Percentiles rank a stretch among this genome's conserved stretches.
These are phyloP conservation scores for Oryza nivara DNA, from an alignment of 176 grass and related monocot species.

Conservation along the genomic window DNA sequence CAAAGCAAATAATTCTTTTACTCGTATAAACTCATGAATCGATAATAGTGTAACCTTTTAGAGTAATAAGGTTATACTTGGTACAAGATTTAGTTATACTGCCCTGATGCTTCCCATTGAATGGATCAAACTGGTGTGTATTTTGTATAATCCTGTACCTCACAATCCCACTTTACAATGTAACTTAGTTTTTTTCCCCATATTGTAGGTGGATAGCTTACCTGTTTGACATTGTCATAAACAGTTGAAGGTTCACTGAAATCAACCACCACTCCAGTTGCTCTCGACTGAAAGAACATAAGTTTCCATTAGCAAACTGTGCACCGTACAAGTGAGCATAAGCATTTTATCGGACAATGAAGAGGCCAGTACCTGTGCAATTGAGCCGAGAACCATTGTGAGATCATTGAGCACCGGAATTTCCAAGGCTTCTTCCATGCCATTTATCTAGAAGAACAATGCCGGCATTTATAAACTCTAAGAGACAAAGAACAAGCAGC, in stretches of 20 bases:
- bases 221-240: conserved; percentile 95
- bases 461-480: background rate
- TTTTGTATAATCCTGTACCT: background rate
- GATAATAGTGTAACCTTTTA: background rate
- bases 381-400: conserved; percentile 94
- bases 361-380: conserved; percentile 50
- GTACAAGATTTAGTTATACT: background rate
- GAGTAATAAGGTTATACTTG: background rate
- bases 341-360: background rate
- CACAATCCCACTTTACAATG: conserved; percentile 21
- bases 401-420: conserved; percentile 86
- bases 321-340: background rate
- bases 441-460: conserved; percentile 54
- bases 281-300: conserved; percentile 56
- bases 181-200: conserved; percentile 23
- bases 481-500: background rate
- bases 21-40: background rate
- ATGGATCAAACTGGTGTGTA: background rate
- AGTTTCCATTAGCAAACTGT: conserved; percentile 5
- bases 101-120: background rate
- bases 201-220: conserved; percentile 38
- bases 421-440: conserved; percentile 90
- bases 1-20: background rate
- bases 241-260: conserved; percentile 81
- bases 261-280: conserved; percentile 79